Percentiles rank a stretch among this genome's conserved stretches.
phyloP scores from a whole-genome alignment of 2,329 filamentous ascomycete species.

The Neofusicoccum parvum region DNA sequence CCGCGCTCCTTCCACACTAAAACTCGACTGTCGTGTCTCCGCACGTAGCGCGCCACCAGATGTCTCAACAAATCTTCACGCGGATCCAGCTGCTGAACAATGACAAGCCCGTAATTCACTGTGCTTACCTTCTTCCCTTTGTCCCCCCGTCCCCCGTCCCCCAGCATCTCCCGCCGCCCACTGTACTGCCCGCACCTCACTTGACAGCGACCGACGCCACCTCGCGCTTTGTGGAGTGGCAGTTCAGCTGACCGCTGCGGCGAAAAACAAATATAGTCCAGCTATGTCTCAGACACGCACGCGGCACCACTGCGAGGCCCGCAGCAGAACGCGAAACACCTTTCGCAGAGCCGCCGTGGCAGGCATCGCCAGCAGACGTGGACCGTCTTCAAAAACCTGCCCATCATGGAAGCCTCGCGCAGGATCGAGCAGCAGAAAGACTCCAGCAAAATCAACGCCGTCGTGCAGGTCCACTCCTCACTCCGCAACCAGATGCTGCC shows the following conservation, averaged over 20 bases:
- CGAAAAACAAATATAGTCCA: neutral
- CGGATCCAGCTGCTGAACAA: conserved; percentile 7
- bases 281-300: conserved; percentile 14
- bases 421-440: neutral
- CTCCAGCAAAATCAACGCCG: neutral
- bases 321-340: neutral
- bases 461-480: conserved; percentile 13
- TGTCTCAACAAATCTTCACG: conserved; percentile 3
- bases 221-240: neutral
- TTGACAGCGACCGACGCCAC: neutral
- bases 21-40: neutral
- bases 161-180: neutral
- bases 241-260: neutral
- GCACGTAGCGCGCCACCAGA: neutral
- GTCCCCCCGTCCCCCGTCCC: neutral
- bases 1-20: neutral
- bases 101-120: conserved; percentile 9
- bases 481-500: conserved; percentile 6
- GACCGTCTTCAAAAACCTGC: conserved; percentile 1
- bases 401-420: neutral
- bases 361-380: neutral
- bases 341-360: neutral
- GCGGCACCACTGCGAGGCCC: no score
- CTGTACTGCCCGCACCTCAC: neutral
- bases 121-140: conserved; percentile 1